Conservation (phyloP, 257 asterid genomes). For the Voacanga thouarsii region DNA sequence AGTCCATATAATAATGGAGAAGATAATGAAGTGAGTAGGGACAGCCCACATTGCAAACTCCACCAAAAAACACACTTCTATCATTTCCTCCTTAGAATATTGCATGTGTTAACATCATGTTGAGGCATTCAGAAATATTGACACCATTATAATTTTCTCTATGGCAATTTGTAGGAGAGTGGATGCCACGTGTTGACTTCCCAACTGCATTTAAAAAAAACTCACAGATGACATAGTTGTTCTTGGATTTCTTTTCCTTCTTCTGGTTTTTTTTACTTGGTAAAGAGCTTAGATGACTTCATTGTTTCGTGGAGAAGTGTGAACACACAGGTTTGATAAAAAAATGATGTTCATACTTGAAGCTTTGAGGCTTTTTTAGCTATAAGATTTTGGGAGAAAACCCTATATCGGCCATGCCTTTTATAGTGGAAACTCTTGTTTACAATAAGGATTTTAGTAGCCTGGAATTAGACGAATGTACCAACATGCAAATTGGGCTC, state of each 20-base stretch:
- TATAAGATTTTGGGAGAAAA: background rate
- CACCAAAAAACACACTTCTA: constrained; percentile 28
- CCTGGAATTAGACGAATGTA: background rate
- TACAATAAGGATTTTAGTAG: background rate
- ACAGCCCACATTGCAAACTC: constrained; percentile 34
- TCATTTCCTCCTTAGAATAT: constrained; percentile 18
- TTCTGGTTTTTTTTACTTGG: background rate
- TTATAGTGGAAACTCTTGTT: background rate
- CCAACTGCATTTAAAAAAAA: constrained; percentile 30
- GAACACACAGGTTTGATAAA: background rate
- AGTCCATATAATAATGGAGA: constrained; percentile 39
- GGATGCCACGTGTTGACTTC: constrained; percentile 49
- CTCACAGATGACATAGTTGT: constrained; percentile 17
- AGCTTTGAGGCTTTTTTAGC: background rate
- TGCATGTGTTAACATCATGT: constrained; percentile 24
- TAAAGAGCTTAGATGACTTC: background rate
- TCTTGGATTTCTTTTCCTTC: background rate
- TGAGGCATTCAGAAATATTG: constrained; percentile 21
- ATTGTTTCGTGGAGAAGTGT: background rate
- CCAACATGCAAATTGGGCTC: background rate
- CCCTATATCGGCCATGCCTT: background rate
- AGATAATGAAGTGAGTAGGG: constrained; percentile 54
- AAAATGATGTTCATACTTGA: background rate
- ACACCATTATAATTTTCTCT: constrained; percentile 21
- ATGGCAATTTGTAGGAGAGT: constrained; percentile 27